Conservation (phyloP, 2,329 filamentous ascomycete species). For the Pseudopyricularia javanii region DNA sequence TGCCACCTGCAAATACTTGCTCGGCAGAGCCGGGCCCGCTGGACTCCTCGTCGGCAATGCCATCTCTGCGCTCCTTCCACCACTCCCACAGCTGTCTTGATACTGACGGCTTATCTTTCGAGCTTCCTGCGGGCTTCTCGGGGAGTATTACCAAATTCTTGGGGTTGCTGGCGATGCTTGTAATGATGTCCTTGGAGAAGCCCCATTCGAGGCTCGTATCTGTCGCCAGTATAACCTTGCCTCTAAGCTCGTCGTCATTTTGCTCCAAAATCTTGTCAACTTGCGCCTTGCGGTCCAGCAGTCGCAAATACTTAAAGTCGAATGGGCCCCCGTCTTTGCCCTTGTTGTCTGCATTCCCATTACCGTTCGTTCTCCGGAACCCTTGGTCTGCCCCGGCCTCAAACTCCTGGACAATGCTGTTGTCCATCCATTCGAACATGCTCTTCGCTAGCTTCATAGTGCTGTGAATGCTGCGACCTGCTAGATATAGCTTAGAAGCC, state of each 20-base stretch:
- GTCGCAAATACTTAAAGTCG: slow-evolving; percentile 73
- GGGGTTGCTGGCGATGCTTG: slow-evolving; percentile 59
- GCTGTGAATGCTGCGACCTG: slow-evolving; percentile 73
- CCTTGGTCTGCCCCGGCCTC: slow-evolving; percentile 52
- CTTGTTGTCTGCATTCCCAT: slow-evolving; percentile 31
- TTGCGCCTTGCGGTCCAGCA: slow-evolving; percentile 73
- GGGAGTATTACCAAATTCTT: slow-evolving; percentile 82
- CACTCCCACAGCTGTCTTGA: slow-evolving; percentile 69
- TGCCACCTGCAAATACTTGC: slow-evolving; percentile 52
- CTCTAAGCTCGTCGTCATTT: slow-evolving; percentile 14
- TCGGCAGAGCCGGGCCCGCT: slow-evolving; percentile 27
- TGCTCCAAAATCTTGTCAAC: slow-evolving; percentile 56
- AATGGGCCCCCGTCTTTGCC: slow-evolving; percentile 59
- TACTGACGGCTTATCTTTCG: slow-evolving; percentile 39
- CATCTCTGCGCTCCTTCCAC: slow-evolving; percentile 57
- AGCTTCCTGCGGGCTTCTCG: slow-evolving; percentile 48
- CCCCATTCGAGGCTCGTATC: slow-evolving; percentile 90
- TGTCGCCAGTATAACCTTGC: slow-evolving; percentile 78
- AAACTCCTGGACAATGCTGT: slow-evolving; percentile 84
- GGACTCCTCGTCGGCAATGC: slow-evolving; percentile 35
- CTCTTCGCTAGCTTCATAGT: slow-evolving; percentile 86
- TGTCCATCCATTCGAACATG: slow-evolving; percentile 99
- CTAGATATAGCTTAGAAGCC: slow-evolving; percentile 60
- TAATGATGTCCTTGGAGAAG: slow-evolving; percentile 73
- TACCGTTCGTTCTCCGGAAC: slow-evolving; percentile 25